phyloP scores from a whole-genome alignment of 2,329 filamentous ascomycete genomes.

The Hypoxylon sp. region DNA sequence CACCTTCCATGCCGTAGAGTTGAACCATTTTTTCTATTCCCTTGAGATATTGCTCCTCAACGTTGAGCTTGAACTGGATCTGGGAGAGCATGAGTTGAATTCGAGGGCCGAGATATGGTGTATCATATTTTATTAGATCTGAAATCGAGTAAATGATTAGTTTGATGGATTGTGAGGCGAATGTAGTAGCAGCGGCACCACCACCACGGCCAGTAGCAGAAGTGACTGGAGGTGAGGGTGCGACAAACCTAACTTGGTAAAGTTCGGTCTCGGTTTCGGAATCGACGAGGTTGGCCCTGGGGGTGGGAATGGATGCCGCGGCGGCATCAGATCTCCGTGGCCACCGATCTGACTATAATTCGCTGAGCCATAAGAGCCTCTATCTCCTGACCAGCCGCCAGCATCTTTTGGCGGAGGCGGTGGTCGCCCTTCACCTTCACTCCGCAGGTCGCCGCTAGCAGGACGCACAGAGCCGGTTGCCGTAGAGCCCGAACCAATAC shows the following conservation, averaged over 20 bases:
- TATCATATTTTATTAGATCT: constrained; percentile 99
- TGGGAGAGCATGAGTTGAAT: constrained; percentile 99
- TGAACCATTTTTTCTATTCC: constrained; percentile 99
- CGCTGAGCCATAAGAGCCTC: constrained; percentile 72
- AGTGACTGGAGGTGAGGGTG: neutral
- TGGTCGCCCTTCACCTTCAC: constrained; percentile 64
- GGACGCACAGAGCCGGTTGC: constrained; percentile 57
- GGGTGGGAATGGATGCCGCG: constrained; percentile 82
- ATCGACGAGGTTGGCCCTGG: constrained; percentile 75
- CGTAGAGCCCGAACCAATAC: constrained; percentile 65
- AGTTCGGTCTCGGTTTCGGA: constrained; percentile 86
- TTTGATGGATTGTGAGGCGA: neutral
- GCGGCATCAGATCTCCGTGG: constrained; percentile 81
- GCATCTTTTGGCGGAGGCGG: constrained; percentile 82
- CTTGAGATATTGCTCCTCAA: constrained; percentile 98
- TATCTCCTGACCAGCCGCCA: constrained; percentile 58
- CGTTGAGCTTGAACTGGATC: constrained; percentile 97
- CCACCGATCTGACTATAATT: constrained; percentile 71
- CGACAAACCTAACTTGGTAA: constrained; percentile 89
- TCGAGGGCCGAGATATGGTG: constrained; percentile 91
- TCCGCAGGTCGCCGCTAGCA: constrained; percentile 61
- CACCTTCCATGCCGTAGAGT: constrained; percentile 96
- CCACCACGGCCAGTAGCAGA: constrained; percentile 2
- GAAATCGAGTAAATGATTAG: constrained; percentile 16
- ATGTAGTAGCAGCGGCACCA: neutral